Evolutionary conservation across 306 rosid genomes (phyloP).

Genomic region (Comarum palustre): DNA sequence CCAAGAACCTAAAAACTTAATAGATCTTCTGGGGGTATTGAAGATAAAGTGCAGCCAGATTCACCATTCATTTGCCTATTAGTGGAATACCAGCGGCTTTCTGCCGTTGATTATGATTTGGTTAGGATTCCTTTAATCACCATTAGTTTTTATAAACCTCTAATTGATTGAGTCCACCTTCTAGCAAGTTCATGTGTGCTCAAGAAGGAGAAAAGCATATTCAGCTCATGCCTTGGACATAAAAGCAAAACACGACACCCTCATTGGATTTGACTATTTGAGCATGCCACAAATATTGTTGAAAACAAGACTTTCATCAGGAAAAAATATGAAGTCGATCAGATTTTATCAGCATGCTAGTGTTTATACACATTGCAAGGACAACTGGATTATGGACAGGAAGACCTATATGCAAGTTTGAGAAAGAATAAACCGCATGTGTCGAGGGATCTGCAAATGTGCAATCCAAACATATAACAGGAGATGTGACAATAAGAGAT

Average conservation of each 20-base stretch:
- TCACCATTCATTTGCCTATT: no score
- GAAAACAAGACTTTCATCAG: neutral
- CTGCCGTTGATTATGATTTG: no score
- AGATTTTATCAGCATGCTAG: slow-evolving; percentile 30
- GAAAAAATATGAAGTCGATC: slow-evolving; percentile 16
- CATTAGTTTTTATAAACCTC: no score
- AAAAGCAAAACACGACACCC: neutral
- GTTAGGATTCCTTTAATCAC: no score
- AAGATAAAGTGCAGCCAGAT: no score
- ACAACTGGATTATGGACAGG: slow-evolving; percentile 25
- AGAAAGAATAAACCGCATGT: neutral
- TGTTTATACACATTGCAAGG: slow-evolving; percentile 18
- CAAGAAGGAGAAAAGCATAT: neutral
- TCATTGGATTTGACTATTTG: neutral
- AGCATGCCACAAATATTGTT: neutral
- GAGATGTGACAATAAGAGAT: slow-evolving; percentile 18
- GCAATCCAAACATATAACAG: slow-evolving; percentile 21
- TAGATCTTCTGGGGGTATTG: no score
- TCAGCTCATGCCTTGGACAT: neutral
- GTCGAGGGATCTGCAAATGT: slow-evolving; percentile 23
- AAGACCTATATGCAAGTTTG: slow-evolving; percentile 11
- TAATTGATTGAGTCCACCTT: no score
- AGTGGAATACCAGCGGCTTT: no score
- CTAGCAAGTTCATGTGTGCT: neutral
- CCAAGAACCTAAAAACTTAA: no score